Percentiles rank a stretch among this genome's conserved stretches.
Conservation (phyloP, 2,329 filamentous ascomycete species). For the Geosmithia flava region DNA sequence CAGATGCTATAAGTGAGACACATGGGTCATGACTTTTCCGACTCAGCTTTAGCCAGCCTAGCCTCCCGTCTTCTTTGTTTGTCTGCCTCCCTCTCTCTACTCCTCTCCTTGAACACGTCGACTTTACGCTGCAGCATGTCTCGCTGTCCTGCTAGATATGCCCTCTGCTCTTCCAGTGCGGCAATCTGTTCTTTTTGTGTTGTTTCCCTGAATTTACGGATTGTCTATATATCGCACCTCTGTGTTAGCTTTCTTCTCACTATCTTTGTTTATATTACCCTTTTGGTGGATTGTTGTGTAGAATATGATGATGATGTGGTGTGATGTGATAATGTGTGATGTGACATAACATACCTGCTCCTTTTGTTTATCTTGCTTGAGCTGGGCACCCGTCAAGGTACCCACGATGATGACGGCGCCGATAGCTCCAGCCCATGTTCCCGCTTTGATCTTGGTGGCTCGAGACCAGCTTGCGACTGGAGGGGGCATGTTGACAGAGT, state of each 20-base stretch:
- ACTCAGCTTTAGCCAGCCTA: neutral
- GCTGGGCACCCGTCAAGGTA: conserved; percentile 32
- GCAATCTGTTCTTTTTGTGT: conserved; percentile 30
- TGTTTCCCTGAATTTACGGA: conserved; percentile 23
- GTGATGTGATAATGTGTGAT: too few species aligned
- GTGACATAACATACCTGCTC: conserved; percentile 25
- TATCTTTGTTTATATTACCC: too few species aligned
- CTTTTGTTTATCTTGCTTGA: conserved; percentile 35
- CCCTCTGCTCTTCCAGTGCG: conserved; percentile 28
- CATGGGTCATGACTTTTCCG: neutral
- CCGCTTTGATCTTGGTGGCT: conserved; percentile 2
- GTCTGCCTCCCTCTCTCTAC: conserved; percentile 21
- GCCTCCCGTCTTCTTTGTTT: conserved; percentile 7
- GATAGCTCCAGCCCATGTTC: conserved; percentile 25
- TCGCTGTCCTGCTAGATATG: conserved; percentile 23
- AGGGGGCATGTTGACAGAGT: neutral
- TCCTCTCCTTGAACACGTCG: conserved; percentile 22
- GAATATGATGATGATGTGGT: too few species aligned
- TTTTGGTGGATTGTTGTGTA: too few species aligned
- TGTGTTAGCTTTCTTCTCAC: neutral
- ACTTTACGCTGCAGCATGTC: conserved; percentile 28
- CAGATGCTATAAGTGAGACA: too few species aligned
- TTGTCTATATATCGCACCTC: neutral
- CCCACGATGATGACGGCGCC: conserved; percentile 33
- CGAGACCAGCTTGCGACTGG: neutral